These are phyloP conservation scores for Beauveria varroae DNA, from an alignment of 2,329 filamentous ascomycete species.

Conservation along the genomic window DNA sequence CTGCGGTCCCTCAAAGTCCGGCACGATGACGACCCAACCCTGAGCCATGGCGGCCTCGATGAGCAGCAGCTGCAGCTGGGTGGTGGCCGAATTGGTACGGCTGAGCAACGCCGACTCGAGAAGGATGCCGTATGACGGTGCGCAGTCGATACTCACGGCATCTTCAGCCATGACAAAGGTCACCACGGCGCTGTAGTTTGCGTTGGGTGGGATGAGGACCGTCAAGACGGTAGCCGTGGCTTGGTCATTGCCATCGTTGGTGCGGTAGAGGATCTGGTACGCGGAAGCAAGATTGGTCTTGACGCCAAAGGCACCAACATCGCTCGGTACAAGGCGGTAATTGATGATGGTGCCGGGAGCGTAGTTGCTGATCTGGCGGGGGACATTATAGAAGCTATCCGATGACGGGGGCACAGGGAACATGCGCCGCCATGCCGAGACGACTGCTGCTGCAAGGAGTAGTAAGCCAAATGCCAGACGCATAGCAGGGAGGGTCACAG, in stretches of 20 bases:
- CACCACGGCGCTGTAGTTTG: slow-evolving; percentile 18
- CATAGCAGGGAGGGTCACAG: too few species aligned
- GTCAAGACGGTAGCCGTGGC: slow-evolving; percentile 25
- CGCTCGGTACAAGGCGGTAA: too few species aligned
- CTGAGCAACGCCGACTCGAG: slow-evolving; percentile 15
- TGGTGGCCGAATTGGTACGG: slow-evolving; percentile 26
- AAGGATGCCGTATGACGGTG: neutral
- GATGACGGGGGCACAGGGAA: too few species aligned
- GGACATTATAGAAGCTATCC: too few species aligned
- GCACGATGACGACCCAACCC: slow-evolving; percentile 14
- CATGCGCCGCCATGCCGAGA: too few species aligned
- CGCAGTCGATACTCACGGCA: slow-evolving; percentile 25
- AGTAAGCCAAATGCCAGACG: too few species aligned
- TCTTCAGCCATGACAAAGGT: slow-evolving; percentile 32
- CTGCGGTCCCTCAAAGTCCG: neutral
- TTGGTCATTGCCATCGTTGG: slow-evolving; percentile 22
- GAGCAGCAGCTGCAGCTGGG: neutral
- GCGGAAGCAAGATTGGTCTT: neutral
- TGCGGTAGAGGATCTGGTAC: slow-evolving; percentile 28
- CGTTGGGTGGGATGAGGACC: slow-evolving; percentile 23
- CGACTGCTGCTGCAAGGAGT: too few species aligned
- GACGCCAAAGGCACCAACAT: too few species aligned
- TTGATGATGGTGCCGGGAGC: too few species aligned
- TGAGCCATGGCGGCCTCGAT: neutral
- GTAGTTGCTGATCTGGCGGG: too few species aligned